A percentile compares a stretch with the other conserved stretches of the same genome.
Conservation (phyloP, 2,329 filamentous ascomycete genomes). For the Zasmidium cellare region DNA sequence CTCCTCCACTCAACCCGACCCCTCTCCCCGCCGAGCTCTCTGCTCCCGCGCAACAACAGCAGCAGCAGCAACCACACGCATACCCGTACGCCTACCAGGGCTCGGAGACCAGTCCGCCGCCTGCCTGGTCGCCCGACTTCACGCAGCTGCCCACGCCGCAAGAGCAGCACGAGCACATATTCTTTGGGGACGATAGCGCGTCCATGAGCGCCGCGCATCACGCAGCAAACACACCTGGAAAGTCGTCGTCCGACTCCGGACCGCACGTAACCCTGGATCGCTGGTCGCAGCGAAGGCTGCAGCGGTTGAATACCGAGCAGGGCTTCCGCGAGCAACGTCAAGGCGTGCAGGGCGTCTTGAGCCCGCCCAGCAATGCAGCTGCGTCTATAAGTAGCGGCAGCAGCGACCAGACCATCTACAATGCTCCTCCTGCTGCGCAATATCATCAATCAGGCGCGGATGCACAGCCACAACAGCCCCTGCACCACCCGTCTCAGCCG, state of each 20-base stretch:
- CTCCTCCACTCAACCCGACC: neutral
- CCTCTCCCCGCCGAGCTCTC: slow-evolving; percentile 2
- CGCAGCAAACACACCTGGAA: slow-evolving; percentile 24
- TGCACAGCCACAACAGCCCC: slow-evolving; percentile 31
- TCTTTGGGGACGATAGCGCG: slow-evolving; percentile 14
- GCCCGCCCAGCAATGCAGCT: slow-evolving; percentile 17
- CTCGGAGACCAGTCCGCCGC: slow-evolving; percentile 17
- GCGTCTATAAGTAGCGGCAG: slow-evolving; percentile 14
- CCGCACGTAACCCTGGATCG: slow-evolving; percentile 33
- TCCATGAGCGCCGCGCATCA: slow-evolving; percentile 31
- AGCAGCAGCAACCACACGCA: neutral
- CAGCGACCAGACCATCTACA: slow-evolving; percentile 17
- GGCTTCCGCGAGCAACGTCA: slow-evolving; percentile 40
- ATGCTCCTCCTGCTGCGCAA: slow-evolving; percentile 10
- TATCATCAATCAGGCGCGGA: slow-evolving; percentile 14
- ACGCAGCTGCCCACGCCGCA: slow-evolving; percentile 24
- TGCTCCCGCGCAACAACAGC: slow-evolving; percentile 1
- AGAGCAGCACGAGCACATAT: slow-evolving; percentile 16
- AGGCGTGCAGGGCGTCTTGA: slow-evolving; percentile 27
- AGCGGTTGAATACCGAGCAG: slow-evolving; percentile 41
- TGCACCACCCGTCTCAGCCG: slow-evolving; percentile 31
- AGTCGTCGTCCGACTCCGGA: slow-evolving; percentile 37
- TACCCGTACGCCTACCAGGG: neutral
- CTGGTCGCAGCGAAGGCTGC: slow-evolving; percentile 39
- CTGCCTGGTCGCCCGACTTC: slow-evolving; percentile 24